These are phyloP conservation scores for Trichophyton schoenleinii DNA, from an alignment of 2,329 filamentous ascomycete genomes.

Conservation along the genomic window DNA sequence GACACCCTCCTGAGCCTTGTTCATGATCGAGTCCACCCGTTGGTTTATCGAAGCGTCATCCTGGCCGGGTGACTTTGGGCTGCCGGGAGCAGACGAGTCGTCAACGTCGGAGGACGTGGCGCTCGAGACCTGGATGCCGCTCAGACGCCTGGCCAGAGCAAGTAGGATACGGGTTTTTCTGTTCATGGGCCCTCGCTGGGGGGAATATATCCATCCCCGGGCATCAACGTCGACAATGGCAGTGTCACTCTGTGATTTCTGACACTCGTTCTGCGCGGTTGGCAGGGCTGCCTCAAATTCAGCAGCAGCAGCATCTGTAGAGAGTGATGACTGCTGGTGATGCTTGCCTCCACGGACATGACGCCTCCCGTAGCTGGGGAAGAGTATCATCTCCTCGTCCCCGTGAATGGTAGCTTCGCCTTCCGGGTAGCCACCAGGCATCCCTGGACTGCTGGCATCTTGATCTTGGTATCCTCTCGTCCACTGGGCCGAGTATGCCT, in stretches of 20 bases:
- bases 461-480: constrained; percentile 36
- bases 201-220: constrained; percentile 85
- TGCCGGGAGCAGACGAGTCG: constrained; percentile 25
- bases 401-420: constrained; percentile 67
- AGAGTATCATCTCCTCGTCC: constrained; percentile 84
- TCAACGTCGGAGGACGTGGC: constrained; percentile 30
- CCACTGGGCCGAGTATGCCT: constrained; percentile 50
- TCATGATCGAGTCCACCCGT: constrained; percentile 66
- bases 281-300: constrained; percentile 16
- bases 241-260: constrained; percentile 65
- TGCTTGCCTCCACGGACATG: constrained; percentile 41
- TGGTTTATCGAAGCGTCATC: constrained; percentile 57
- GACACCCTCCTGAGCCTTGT: constrained; percentile 57
- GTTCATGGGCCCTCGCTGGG: constrained; percentile 71
- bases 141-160: constrained; percentile 73
- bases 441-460: constrained; percentile 37
- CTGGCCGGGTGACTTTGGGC: constrained; percentile 40
- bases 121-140: constrained; percentile 64
- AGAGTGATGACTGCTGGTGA: background rate
- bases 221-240: constrained; percentile 90
- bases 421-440: constrained; percentile 71
- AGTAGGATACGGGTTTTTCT: constrained; percentile 78
- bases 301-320: background rate
- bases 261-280: constrained; percentile 50
- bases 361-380: constrained; percentile 79